Conservation (phyloP, 2,329 filamentous ascomycete species). For the Xylaria polymorpha region DNA sequence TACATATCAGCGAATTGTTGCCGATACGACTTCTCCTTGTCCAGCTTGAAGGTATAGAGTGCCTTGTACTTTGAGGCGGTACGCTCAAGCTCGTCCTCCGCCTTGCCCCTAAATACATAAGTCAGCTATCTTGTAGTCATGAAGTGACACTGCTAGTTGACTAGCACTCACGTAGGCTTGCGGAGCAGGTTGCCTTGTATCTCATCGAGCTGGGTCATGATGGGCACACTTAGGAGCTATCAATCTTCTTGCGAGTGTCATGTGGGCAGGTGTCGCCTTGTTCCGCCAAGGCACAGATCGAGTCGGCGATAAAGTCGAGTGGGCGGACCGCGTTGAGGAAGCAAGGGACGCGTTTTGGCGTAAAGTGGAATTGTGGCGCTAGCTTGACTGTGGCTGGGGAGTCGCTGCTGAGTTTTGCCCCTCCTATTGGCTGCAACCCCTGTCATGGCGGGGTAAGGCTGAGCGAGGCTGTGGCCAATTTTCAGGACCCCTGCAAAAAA, state of each 20-base stretch:
- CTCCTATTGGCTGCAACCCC: slow-evolving; percentile 41
- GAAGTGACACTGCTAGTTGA: neutral
- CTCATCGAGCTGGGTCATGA: slow-evolving; percentile 60
- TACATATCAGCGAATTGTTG: slow-evolving; percentile 99
- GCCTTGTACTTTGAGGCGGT: slow-evolving; percentile 74
- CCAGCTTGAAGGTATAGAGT: slow-evolving; percentile 78
- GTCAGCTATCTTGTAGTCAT: slow-evolving; percentile 40
- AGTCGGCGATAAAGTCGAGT: slow-evolving; percentile 10
- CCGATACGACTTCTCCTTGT: slow-evolving; percentile 79
- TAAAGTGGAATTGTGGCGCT: slow-evolving; percentile 49
- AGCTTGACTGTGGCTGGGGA: slow-evolving; percentile 29
- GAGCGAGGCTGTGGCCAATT: slow-evolving; percentile 35
- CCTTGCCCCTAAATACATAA: slow-evolving; percentile 50
- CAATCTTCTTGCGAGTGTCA: neutral
- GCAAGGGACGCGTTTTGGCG: slow-evolving; percentile 52
- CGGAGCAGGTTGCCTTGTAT: slow-evolving; percentile 58
- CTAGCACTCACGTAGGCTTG: slow-evolving; percentile 59
- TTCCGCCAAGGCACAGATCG: slow-evolving; percentile 9
- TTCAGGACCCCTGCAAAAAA: slow-evolving; percentile 38
- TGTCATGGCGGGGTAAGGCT: slow-evolving; percentile 48
- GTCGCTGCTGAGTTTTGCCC: neutral
- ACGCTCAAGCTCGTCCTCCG: slow-evolving; percentile 61
- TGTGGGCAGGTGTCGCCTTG: slow-evolving; percentile 11
- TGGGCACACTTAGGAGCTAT: slow-evolving; percentile 18
- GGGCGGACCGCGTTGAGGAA: slow-evolving; percentile 24